Conservation (phyloP, 441 rosid species). For the Arabidopsis hybrid region DNA sequence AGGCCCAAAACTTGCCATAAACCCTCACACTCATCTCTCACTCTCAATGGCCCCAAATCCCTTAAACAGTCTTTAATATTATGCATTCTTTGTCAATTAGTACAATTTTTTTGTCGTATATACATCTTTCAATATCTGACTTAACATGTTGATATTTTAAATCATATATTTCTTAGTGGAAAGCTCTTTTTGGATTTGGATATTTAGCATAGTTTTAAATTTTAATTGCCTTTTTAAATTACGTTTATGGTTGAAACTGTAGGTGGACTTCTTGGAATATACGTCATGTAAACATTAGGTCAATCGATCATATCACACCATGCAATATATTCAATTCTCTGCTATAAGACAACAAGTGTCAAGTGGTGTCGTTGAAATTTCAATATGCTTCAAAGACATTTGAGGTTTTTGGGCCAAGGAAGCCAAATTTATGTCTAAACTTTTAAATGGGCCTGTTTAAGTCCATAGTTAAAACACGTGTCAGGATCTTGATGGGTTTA, state of each 20-base stretch:
- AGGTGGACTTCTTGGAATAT: constrained; percentile 1
- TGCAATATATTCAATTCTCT: background rate
- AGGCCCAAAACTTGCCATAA: constrained; percentile 17
- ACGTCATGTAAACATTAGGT: constrained; percentile 12
- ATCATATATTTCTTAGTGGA: background rate
- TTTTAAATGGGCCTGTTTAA: constrained; percentile 13
- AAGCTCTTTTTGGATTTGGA: background rate
- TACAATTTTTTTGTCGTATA: constrained; percentile 5
- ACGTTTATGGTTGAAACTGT: background rate
- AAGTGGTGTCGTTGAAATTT: background rate
- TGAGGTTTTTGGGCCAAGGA: constrained; percentile 15
- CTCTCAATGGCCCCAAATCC: constrained; percentile 21
- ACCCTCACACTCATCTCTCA: constrained; percentile 22
- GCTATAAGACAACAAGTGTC: background rate
- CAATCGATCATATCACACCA: background rate
- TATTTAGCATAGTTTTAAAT: background rate
- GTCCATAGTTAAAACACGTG: constrained; percentile 1
- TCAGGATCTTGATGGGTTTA: background rate
- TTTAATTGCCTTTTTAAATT: background rate
- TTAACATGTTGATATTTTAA: background rate
- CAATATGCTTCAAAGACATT: background rate
- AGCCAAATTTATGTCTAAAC: background rate
- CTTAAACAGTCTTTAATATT: background rate
- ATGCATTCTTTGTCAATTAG: background rate
- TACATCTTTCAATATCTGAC: constrained; percentile 20